Conservation (phyloP, 768 basidiomycete genomes). For the Boletus speciosus region DNA sequence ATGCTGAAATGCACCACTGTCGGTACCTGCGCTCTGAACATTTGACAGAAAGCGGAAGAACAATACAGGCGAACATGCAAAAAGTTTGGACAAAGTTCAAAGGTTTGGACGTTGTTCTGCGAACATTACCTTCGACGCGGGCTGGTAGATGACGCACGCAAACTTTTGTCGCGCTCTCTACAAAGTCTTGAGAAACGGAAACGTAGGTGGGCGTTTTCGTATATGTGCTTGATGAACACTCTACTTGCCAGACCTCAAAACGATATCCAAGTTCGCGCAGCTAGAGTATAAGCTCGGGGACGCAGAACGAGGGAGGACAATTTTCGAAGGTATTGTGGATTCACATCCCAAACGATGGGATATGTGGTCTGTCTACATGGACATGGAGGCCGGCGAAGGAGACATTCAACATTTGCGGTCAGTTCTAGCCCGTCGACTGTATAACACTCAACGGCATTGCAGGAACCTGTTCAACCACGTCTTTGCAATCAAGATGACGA, state of each 20-base stretch:
- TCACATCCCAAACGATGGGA: slow-evolving; percentile 95
- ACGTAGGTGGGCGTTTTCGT: slow-evolving; percentile 52
- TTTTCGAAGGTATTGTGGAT: slow-evolving; percentile 96
- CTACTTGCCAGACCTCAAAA: slow-evolving; percentile 73
- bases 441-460: background rate
- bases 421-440: slow-evolving; percentile 9
- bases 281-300: slow-evolving; percentile 95
- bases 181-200: slow-evolving; percentile 93
- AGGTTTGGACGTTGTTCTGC: slow-evolving; percentile 88
- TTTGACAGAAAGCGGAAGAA: slow-evolving; percentile 82
- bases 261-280: slow-evolving; percentile 91
- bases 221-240: background rate
- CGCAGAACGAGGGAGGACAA: slow-evolving; percentile 88
- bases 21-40: background rate
- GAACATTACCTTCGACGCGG: slow-evolving; percentile 77
- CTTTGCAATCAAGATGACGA: slow-evolving; percentile 82
- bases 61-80: slow-evolving; percentile 85
- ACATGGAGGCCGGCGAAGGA: slow-evolving; percentile 83
- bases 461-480: slow-evolving; percentile 89
- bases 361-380: slow-evolving; percentile 94
- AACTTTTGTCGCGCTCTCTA: slow-evolving; percentile 79
- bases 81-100: slow-evolving; percentile 91
- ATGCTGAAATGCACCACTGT: slow-evolving; percentile 13
- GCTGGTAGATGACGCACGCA: slow-evolving; percentile 75
- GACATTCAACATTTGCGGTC: slow-evolving; percentile 81